phyloP scores from a whole-genome alignment of 129 eudicot genomes.

The Lactuca saligna region DNA sequence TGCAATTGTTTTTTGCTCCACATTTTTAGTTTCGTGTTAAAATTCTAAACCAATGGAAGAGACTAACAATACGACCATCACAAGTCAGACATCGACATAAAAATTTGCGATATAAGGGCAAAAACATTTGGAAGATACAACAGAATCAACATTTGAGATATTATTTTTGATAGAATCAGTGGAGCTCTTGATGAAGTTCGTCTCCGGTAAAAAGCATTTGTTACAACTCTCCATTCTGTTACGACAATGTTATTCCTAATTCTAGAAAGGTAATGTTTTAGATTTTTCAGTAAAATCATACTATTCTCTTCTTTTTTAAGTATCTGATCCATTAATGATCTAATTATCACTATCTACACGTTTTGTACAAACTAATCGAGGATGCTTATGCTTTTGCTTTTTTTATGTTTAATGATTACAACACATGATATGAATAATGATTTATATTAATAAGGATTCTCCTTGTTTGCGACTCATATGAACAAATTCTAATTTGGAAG shows the following conservation, averaged over 20 bases:
- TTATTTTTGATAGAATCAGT: slow-evolving; percentile 83
- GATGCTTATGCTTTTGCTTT: background rate
- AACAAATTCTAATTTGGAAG: no score
- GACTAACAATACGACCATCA: slow-evolving; percentile 9
- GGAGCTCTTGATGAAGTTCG: slow-evolving; percentile 55
- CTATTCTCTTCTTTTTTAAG: no score
- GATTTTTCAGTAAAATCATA: no score
- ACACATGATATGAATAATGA: background rate
- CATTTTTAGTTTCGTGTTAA: no score
- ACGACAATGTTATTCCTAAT: background rate
- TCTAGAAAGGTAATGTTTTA: no score
- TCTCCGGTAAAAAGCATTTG: slow-evolving; percentile 32
- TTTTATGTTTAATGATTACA: background rate
- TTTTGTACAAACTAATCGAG: no score
- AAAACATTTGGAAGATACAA: slow-evolving; percentile 58
- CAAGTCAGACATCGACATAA: slow-evolving; percentile 37
- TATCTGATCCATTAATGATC: no score
- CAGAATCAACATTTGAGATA: slow-evolving; percentile 68
- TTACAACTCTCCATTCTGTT: slow-evolving; percentile 47
- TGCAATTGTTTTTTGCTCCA: background rate
- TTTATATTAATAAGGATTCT: background rate
- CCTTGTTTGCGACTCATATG: no score
- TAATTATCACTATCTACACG: slow-evolving; percentile 13
- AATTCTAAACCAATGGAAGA: slow-evolving; percentile 36
- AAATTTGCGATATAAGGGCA: slow-evolving; percentile 60